phyloP scores from a whole-genome alignment of 768 basidiomycete genomes.

The Lentinula raphanica region DNA sequence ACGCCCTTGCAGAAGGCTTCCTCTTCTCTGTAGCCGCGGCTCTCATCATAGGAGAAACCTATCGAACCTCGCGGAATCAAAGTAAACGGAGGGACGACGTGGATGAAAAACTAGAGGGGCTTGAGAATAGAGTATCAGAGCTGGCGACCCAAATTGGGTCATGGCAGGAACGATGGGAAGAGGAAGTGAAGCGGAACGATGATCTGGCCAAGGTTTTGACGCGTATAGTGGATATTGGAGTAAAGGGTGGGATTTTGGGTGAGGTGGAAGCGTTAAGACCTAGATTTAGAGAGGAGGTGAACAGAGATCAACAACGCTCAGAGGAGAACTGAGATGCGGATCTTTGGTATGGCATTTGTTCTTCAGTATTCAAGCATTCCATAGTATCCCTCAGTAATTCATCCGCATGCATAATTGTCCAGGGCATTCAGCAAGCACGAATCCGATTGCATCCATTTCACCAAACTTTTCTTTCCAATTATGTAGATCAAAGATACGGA shows the following conservation, averaged over 20 bases:
- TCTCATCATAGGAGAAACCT: slow-evolving; percentile 74
- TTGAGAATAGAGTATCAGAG: slow-evolving; percentile 41
- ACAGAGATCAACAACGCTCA: too few relatives aligned
- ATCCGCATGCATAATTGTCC: too few relatives aligned
- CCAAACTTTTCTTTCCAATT: too few relatives aligned
- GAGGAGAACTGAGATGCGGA: too few relatives aligned
- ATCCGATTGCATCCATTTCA: too few relatives aligned
- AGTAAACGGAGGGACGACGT: slow-evolving; percentile 68
- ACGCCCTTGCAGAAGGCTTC: slow-evolving; percentile 79
- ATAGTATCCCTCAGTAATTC: too few relatives aligned
- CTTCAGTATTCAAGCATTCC: too few relatives aligned
- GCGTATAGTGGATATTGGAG: slow-evolving; percentile 63
- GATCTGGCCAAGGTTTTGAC: slow-evolving; percentile 63
- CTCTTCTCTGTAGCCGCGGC: slow-evolving; percentile 71
- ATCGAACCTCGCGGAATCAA: slow-evolving; percentile 64
- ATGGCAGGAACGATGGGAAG: slow-evolving; percentile 40
- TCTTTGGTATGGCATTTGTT: too few relatives aligned
- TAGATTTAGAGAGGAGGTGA: neutral
- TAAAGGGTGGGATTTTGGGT: slow-evolving; percentile 38
- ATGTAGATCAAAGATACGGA: too few relatives aligned
- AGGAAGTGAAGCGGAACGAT: slow-evolving; percentile 46
- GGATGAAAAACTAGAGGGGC: slow-evolving; percentile 63
- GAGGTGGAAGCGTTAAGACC: neutral
- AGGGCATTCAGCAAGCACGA: too few relatives aligned
- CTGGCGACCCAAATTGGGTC: slow-evolving; percentile 35